These are phyloP conservation scores for Trametes hirsuta DNA, from an alignment of 1,284 basidiomycete species.

Conservation along the genomic window DNA sequence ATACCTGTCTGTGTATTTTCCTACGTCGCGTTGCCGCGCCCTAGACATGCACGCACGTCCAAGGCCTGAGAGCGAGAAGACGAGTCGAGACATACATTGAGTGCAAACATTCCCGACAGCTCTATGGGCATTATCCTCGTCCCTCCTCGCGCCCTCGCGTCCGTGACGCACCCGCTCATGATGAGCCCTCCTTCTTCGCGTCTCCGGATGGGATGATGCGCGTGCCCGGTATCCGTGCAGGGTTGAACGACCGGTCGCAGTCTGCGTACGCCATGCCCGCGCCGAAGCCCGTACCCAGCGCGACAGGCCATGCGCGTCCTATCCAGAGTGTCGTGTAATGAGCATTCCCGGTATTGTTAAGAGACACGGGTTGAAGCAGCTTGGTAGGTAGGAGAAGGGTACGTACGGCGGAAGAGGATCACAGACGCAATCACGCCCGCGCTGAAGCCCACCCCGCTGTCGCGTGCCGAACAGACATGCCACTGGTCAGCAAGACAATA, in stretches of 20 bases:
- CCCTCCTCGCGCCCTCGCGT: neutral
- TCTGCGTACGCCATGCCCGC: conserved; percentile 90
- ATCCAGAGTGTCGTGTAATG: conserved; percentile 7
- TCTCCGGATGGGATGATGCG: conserved; percentile 59
- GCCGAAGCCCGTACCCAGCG: conserved; percentile 91
- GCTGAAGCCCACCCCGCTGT: conserved; percentile 92
- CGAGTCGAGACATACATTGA: conserved; percentile 24
- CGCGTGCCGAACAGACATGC: conserved; percentile 11
- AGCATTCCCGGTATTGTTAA: neutral
- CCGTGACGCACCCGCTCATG: neutral
- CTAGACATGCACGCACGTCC: too few species aligned
- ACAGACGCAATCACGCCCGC: conserved; percentile 94
- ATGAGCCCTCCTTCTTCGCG: conserved; percentile 26
- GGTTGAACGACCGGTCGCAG: conserved; percentile 97
- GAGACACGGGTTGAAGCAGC: neutral
- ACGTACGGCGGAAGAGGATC: conserved; percentile 93
- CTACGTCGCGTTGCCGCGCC: neutral
- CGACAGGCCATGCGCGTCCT: conserved; percentile 98
- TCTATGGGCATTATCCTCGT: conserved; percentile 11
- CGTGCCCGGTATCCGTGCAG: conserved; percentile 89
- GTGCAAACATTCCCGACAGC: conserved; percentile 11
- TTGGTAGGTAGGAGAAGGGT: neutral
- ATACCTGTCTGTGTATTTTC: neutral
- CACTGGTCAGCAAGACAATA: neutral
- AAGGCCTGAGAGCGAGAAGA: neutral